These are phyloP conservation scores for Candida dajiaensis DNA, from an alignment of 805 yeast genomes.

Conservation along the genomic window DNA sequence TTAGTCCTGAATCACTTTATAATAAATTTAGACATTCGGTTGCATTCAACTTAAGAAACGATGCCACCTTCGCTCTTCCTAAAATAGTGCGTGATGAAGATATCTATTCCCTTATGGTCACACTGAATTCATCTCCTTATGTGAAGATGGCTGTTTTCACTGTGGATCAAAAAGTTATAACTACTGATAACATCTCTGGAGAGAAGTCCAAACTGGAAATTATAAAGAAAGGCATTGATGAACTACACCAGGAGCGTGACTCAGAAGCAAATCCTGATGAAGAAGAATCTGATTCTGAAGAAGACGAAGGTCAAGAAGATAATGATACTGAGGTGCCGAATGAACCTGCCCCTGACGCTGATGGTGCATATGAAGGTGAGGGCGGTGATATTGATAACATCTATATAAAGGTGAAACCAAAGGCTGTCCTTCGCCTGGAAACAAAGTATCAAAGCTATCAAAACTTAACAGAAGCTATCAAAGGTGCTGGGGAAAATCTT, in stretches of 20 bases:
- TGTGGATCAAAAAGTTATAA: neutral
- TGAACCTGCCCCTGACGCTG: too few relatives aligned
- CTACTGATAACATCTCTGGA: neutral
- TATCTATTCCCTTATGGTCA: neutral
- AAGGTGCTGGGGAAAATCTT: too few relatives aligned
- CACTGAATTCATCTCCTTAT: neutral
- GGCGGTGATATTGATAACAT: neutral
- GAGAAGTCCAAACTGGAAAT: too few relatives aligned
- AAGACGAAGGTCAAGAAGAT: slow-evolving; percentile 8
- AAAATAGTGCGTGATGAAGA: neutral
- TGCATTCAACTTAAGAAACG: neutral
- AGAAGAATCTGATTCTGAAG: slow-evolving; percentile 1
- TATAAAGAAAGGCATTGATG: too few relatives aligned
- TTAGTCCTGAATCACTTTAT: neutral
- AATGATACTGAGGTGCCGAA: too few relatives aligned
- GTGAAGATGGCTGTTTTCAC: neutral
- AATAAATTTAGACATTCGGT: neutral
- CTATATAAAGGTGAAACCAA: neutral
- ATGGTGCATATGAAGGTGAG: slow-evolving; percentile 4
- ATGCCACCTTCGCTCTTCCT: neutral
- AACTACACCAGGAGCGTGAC: too few relatives aligned
- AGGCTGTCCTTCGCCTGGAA: too few relatives aligned
- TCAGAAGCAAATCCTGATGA: neutral
- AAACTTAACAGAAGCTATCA: too few relatives aligned
- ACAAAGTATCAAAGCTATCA: too few relatives aligned